Evolutionary conservation across 345 rosid species (phyloP), one percentile per base, ranked within the genome.

Genomic region (Crucihimalaya himalaica): DNA sequence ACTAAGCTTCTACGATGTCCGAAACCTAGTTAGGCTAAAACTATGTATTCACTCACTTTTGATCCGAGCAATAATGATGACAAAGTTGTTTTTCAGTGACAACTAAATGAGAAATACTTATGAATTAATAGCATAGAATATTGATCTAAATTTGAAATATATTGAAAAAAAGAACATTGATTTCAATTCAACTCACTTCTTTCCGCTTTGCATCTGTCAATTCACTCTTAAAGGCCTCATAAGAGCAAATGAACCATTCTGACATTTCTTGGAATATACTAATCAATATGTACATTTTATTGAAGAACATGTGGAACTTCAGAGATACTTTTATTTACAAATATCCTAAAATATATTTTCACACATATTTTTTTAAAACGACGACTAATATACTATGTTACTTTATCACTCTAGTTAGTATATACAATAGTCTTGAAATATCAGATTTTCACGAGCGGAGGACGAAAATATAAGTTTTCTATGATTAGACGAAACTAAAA

Each of bases 201-300:
- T 35, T 53, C 8, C 8, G 8, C 77, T 55, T 55, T 16, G 66
- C 68, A 73, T 65, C 51, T 73, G 66, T 65, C 77, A 55, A 65
- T 65, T 73, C 71, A 23, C 40, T 54, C 16, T 21, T 43, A 31
- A 32, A 64, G 31, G 25, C 10, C 2, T 46, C 18, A 63, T 18
- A 43, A 3, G 54, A 66, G 47, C 43, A 63, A 25, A 31, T 45
- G 77, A 54, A 64, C 2, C 45, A 23, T 45, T 55, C 65, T 73
- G 77, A 45, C 72, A 65, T 23, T 32, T 64, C 28, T 64, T 73
- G 71, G 70, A 65, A 65, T 28, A 19, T 14, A 15, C 14, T 63
- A 28, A 46, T 9, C 54, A 39, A 39, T 43, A 43, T 15, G 19
- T 15, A 15, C 58, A 53, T 27, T 18, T 4, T 11, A 12, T 35